These are phyloP conservation scores for Luvunga scandens DNA, from an alignment of 345 rosid genomes.

Conservation along the genomic window DNA sequence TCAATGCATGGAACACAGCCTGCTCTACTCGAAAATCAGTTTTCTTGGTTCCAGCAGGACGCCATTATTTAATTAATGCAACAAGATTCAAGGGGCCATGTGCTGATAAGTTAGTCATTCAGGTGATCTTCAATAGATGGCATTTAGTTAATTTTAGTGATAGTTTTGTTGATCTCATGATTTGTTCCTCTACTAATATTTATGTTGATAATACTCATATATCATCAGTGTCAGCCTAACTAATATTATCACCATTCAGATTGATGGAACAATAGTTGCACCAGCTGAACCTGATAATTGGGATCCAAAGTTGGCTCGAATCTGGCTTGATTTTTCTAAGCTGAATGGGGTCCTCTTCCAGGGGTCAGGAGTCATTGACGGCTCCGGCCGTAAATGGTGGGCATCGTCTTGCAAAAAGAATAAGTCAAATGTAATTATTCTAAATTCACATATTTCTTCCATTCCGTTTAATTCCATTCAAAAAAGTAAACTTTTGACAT, in stretches of 20 bases:
- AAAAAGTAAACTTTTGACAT: conserved; percentile 19
- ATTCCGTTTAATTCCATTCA: conserved; percentile 10
- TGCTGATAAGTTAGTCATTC: conserved; percentile 61
- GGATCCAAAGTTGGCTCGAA: conserved; percentile 63
- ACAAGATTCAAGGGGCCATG: conserved; percentile 89
- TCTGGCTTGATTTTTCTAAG: conserved; percentile 88
- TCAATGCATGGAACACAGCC: conserved; percentile 70
- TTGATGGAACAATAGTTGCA: conserved; percentile 91
- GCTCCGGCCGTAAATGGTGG: conserved; percentile 99
- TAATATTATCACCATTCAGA: conserved; percentile 39
- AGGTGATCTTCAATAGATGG: conserved; percentile 41
- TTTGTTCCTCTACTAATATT: background rate
- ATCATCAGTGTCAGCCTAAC: background rate
- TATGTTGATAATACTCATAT: background rate
- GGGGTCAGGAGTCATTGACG: conserved; percentile 89
- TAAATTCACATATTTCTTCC: conserved; percentile 11
- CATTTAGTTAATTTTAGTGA: background rate
- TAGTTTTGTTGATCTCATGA: background rate
- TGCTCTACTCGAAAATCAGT: conserved; percentile 68
- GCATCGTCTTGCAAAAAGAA: conserved; percentile 95
- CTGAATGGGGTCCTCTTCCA: conserved; percentile 72
- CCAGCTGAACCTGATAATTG: conserved; percentile 84
- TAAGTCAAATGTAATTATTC: conserved; percentile 61
- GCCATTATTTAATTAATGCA: conserved; percentile 70
- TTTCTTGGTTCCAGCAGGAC: conserved; percentile 74